These are phyloP conservation scores for Paecilomyces variotii DNA, from an alignment of 2,329 filamentous ascomycete genomes.

Conservation along the genomic window DNA sequence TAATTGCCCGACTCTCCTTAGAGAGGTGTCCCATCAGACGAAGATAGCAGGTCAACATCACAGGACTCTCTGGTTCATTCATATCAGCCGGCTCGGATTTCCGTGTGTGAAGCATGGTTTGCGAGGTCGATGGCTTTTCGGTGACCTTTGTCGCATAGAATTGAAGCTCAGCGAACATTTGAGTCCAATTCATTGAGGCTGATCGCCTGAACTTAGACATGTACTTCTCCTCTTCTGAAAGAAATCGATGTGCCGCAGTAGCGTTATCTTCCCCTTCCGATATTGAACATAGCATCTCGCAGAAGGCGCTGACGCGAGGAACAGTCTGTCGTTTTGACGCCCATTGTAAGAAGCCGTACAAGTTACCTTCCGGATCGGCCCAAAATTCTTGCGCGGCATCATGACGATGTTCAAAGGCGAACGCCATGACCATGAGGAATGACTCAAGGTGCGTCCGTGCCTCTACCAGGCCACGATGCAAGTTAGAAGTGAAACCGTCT, in stretches of 20 bases:
- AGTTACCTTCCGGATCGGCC: conserved; percentile 83
- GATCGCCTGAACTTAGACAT: conserved; percentile 72
- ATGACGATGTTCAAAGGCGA: conserved; percentile 76
- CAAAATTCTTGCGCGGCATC: conserved; percentile 86
- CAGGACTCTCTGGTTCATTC: conserved; percentile 87
- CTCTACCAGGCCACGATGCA: conserved; percentile 34
- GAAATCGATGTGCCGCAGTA: conserved; percentile 75
- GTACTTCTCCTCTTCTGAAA: conserved; percentile 74
- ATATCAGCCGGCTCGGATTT: conserved; percentile 60
- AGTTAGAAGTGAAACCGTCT: conserved; percentile 33
- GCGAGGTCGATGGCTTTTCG: conserved; percentile 57
- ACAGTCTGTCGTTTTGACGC: conserved; percentile 92
- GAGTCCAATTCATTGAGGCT: conserved; percentile 81
- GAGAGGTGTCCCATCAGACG: conserved; percentile 78
- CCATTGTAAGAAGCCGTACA: conserved; percentile 94
- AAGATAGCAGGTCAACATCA: conserved; percentile 94
- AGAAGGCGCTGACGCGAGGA: conserved; percentile 91
- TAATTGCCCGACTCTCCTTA: conserved; percentile 62
- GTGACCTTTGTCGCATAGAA: conserved; percentile 74
- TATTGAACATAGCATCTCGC: conserved; percentile 87
- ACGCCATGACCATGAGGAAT: conserved; percentile 86
- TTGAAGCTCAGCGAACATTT: conserved; percentile 84
- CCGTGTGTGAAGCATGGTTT: conserved; percentile 49
- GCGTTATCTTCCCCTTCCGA: conserved; percentile 77
- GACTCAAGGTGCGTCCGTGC: conserved; percentile 63